These are phyloP conservation scores for Talaromyces sp. DNA, from an alignment of 2,329 filamentous ascomycete species.

Conservation along the genomic window DNA sequence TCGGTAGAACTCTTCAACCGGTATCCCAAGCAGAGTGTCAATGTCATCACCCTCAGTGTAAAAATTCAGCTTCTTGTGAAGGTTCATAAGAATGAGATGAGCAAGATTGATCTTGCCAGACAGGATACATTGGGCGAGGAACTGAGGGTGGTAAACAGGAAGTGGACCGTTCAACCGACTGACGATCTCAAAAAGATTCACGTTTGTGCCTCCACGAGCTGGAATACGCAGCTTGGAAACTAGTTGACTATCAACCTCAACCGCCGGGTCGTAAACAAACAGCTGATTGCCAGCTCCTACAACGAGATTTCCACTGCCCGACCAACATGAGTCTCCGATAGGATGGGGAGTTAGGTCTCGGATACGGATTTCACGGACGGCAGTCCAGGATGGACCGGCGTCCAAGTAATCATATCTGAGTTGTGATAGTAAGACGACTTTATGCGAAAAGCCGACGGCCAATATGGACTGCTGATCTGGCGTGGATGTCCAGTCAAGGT, in stretches of 20 bases:
- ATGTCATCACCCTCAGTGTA: conserved; percentile 77
- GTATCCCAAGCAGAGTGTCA: conserved; percentile 70
- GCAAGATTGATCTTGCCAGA: conserved; percentile 72
- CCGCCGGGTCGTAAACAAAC: conserved; percentile 76
- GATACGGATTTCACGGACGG: conserved; percentile 78
- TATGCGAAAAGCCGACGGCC: conserved; percentile 87
- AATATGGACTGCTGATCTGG: conserved; percentile 85
- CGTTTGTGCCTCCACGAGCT: conserved; percentile 49
- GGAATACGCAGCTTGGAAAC: conserved; percentile 56
- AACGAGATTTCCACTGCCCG: conserved; percentile 78
- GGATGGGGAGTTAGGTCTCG: conserved; percentile 81
- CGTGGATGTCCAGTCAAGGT: conserved; percentile 92
- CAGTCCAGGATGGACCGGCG: conserved; percentile 83
- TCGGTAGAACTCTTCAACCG: conserved; percentile 50
- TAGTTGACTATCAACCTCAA: conserved; percentile 63
- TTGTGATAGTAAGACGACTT: conserved; percentile 77
- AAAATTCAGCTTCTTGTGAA: conserved; percentile 78
- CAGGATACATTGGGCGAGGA: conserved; percentile 81
- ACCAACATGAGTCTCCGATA: conserved; percentile 91
- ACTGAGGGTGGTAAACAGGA: conserved; percentile 88
- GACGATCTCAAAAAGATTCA: conserved; percentile 78
- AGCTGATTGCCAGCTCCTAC: conserved; percentile 90
- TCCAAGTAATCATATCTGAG: conserved; percentile 90
- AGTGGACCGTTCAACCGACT: conserved; percentile 82
- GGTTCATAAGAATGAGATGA: conserved; percentile 67